Percentiles rank a stretch among this genome's conserved stretches.
These are phyloP conservation scores for Abelmoschus esculentus DNA, from an alignment of 345 rosid species.

Conservation along the genomic window DNA sequence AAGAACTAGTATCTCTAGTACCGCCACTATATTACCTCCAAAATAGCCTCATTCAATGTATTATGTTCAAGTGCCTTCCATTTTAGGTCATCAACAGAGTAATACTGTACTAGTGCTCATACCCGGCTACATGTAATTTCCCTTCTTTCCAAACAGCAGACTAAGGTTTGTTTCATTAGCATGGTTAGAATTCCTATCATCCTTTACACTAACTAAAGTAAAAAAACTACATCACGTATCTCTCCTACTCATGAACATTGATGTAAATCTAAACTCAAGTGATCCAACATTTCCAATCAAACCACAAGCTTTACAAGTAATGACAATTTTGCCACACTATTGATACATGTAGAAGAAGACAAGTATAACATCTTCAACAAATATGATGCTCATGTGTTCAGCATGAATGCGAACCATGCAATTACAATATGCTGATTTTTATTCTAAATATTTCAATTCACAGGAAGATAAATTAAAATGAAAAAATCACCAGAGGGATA, in stretches of 20 bases:
- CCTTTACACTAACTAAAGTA: background rate
- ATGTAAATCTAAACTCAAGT: background rate
- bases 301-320: background rate
- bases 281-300: background rate
- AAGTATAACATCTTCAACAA: background rate
- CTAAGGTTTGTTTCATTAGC: background rate
- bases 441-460: background rate
- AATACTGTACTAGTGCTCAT: background rate
- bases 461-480: background rate
- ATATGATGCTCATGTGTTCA: background rate
- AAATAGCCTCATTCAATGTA: too few species aligned
- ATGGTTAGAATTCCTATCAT: background rate
- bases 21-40: too few species aligned
- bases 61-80: too few species aligned
- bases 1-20: background rate
- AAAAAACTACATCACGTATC: background rate
- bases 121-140: background rate
- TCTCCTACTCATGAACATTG: background rate
- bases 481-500: slow-evolving; percentile 15
- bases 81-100: background rate
- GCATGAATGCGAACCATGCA: background rate
- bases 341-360: background rate
- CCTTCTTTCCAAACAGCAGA: background rate
- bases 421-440: background rate
- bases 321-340: background rate